phyloP scores from a whole-genome alignment of 148 eudicot genomes.

The Spergularia marina region DNA sequence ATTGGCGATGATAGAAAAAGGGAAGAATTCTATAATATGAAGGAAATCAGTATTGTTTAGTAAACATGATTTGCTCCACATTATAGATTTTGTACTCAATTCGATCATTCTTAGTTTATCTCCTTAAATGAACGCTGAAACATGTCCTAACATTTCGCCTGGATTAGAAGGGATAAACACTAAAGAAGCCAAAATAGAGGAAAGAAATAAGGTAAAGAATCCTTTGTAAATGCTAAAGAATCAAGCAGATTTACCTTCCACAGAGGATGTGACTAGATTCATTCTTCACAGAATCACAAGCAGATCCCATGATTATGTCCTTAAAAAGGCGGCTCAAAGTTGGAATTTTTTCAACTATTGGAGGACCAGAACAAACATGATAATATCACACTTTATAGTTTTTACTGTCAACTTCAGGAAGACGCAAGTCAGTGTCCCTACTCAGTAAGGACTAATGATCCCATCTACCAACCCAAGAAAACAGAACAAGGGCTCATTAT shows the following conservation, averaged over 20 bases:
- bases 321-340: constrained; percentile 19
- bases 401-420: neutral
- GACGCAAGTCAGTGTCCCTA: neutral
- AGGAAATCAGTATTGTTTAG: too few species aligned
- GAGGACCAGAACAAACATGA: neutral
- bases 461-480: constrained; percentile 15
- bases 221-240: neutral
- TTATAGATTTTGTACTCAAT: too few species aligned
- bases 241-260: constrained; percentile 10
- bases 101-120: too few species aligned
- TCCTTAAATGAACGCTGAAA: too few species aligned
- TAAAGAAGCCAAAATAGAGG: too few species aligned
- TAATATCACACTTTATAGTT: too few species aligned
- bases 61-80: too few species aligned
- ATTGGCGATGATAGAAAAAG: too few species aligned
- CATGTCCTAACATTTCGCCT: too few species aligned
- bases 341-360: neutral
- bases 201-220: neutral
- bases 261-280: constrained; percentile 14
- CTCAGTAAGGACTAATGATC: too few species aligned
- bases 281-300: neutral
- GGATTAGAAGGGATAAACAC: too few species aligned
- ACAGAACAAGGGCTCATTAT: neutral
- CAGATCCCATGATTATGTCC: neutral
- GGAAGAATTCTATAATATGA: too few species aligned